Base-by-base conservation (phyloP, 805 yeast species). In the Priceomyces carsonii region DNA sequence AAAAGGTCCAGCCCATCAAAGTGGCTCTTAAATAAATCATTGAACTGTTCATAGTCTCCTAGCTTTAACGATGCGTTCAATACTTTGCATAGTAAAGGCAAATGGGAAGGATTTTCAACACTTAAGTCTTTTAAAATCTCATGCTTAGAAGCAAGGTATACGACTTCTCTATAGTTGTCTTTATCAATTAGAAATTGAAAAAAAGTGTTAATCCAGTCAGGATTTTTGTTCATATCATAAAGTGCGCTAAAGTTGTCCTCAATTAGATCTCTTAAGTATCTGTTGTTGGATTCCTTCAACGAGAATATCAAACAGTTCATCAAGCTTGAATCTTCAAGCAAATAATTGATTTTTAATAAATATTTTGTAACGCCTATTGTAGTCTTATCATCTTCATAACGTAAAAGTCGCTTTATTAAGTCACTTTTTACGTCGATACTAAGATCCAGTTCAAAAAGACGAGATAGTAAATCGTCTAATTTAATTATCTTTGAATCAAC, bases 311-410 rank as follows among this genome's bases (percentile, higher is more conserved):
- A 26, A 8, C 29, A 28, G 10, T 19, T 15, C n/a, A 38, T 32
- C 15, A 52, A 26, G 5, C 35, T 24, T 8, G 36, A 27, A 19
- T 34, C 27, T 6, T 40, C 27, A 31, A 32, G 7, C 8, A 20
- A 20, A 4, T 22, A n/a, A 5, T 36, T 29, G 3, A 27, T 17
- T 3, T 43, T 19, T 12, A 22, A 15, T 21, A 58, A 38, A 23
- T 32, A 41, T 26, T 59, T 55, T 7, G 49, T 32, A 3, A 48
- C 13, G 21, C 53, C 50, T 22, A 60, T 49, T 19, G 51, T 50
- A 14, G 57, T 46, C 23, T 53, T 55, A 24, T 63, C 69, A 22
- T 44, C 44, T 10, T 49, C 32, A 37, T 51, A 45, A 3, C 35
- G 30, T 10, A 62, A 38, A 26, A 63, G 44, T 19, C 43, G 29